Evolutionary conservation across 805 yeast genomes (phyloP).

Genomic region (Torulaspora maleeae): DNA sequence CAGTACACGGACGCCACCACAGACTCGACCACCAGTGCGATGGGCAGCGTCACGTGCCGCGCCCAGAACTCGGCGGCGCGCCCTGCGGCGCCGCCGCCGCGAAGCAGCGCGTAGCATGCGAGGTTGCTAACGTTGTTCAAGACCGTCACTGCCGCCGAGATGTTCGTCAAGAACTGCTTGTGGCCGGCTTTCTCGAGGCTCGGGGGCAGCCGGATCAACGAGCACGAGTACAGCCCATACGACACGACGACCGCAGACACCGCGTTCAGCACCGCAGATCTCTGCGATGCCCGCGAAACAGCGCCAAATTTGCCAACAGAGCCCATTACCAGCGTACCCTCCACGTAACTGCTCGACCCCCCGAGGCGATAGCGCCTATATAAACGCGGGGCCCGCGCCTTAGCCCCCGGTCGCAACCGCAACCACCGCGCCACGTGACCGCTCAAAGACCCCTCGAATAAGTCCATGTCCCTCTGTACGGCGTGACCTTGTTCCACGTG

Average conservation of each 20-base stretch:
- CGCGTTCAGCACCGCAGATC: conserved; percentile 22
- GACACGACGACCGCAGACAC: conserved; percentile 19
- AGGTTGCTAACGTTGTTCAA: conserved; percentile 41
- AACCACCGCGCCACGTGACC: too few relatives aligned
- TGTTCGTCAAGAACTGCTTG: conserved; percentile 66
- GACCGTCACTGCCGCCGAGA: conserved; percentile 49
- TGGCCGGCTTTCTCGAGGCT: conserved; percentile 55
- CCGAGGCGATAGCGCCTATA: too few relatives aligned
- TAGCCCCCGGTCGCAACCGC: too few relatives aligned
- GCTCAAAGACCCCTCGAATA: too few relatives aligned
- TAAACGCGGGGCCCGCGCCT: too few relatives aligned
- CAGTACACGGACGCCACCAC: conserved; percentile 65
- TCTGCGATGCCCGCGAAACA: not conserved
- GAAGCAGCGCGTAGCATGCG: conserved; percentile 32
- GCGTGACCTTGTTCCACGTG: too few relatives aligned
- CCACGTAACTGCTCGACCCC: too few relatives aligned
- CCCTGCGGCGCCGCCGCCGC: not conserved
- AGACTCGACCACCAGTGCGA: conserved; percentile 54
- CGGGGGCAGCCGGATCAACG: conserved; percentile 42
- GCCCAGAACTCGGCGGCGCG: conserved; percentile 24
- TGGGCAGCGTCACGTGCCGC: conserved; percentile 39
- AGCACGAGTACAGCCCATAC: conserved; percentile 31
- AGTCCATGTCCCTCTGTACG: too few relatives aligned
- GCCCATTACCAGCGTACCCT: too few relatives aligned
- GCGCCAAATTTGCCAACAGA: too few relatives aligned